These are phyloP conservation scores for Candida boidinii DNA, from an alignment of 805 yeast genomes.

Conservation along the genomic window DNA sequence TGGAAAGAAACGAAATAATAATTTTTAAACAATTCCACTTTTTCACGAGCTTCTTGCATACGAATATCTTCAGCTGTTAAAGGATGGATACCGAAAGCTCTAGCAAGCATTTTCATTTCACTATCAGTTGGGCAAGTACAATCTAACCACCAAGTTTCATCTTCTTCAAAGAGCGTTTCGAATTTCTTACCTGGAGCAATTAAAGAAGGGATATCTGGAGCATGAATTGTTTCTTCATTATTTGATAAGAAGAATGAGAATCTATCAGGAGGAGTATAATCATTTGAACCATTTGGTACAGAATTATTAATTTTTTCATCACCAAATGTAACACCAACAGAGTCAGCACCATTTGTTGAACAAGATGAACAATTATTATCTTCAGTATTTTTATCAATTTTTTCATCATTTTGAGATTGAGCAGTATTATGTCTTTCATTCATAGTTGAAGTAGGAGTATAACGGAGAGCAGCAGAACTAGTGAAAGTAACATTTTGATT, in stretches of 20 bases:
- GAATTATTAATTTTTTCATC: slow-evolving; percentile 4
- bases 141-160: slow-evolving; percentile 94
- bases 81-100: slow-evolving; percentile 96
- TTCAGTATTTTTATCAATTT: too few species aligned
- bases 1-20: slow-evolving; percentile 97
- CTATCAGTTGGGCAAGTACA: slow-evolving; percentile 90
- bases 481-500: slow-evolving; percentile 22
- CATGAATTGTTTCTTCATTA: slow-evolving; percentile 80
- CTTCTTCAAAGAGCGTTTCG: slow-evolving; percentile 50
- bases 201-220: slow-evolving; percentile 77
- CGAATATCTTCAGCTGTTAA: slow-evolving; percentile 96
- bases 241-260: slow-evolving; percentile 79
- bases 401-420: too few species aligned
- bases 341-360: too few species aligned
- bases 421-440: too few species aligned
- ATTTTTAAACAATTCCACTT: slow-evolving; percentile 82
- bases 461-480: slow-evolving; percentile 49
- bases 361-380: too few species aligned
- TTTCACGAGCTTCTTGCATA: slow-evolving; percentile 95
- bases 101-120: slow-evolving; percentile 87
- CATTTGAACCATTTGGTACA: background rate
- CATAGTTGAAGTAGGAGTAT: too few species aligned
- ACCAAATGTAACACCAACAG: slow-evolving; percentile 1
- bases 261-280: slow-evolving; percentile 60
- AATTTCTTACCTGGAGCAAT: slow-evolving; percentile 58